Evolutionary conservation across 2,329 filamentous ascomycete genomes (phyloP).

Genomic region (Claviceps purpurea): DNA sequence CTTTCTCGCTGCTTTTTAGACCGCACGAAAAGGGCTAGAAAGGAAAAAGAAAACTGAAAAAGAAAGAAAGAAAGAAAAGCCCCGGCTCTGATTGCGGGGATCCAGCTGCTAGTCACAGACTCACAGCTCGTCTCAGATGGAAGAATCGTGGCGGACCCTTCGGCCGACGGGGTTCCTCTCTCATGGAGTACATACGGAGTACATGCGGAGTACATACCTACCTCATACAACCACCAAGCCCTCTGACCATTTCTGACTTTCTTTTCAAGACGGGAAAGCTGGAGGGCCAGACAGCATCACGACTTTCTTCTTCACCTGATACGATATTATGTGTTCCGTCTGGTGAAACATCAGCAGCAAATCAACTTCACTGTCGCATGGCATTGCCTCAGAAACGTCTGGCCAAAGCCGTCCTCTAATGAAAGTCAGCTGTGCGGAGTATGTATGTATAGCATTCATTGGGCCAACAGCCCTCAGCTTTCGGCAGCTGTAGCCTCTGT

Average conservation of each 20-base stretch:
- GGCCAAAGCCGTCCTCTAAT: background rate
- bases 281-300: background rate
- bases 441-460: background rate
- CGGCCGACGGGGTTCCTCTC: background rate
- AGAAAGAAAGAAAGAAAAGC: background rate
- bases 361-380: background rate
- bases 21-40: background rate
- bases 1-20: too few species aligned
- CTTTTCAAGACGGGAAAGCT: background rate
- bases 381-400: background rate
- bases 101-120: background rate
- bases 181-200: too few species aligned
- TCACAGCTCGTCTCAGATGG: background rate
- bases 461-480: background rate
- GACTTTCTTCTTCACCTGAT: background rate
- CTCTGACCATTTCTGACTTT: background rate
- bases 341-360: background rate
- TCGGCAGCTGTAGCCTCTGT: background rate
- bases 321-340: background rate
- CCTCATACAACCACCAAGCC: too few species aligned
- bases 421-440: background rate
- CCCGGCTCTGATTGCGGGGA: background rate
- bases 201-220: too few species aligned
- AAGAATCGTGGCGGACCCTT: background rate
- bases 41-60: background rate